Base-by-base conservation (phyloP, 176 grass and related monocot genomes). In the Puya raimondii region DNA sequence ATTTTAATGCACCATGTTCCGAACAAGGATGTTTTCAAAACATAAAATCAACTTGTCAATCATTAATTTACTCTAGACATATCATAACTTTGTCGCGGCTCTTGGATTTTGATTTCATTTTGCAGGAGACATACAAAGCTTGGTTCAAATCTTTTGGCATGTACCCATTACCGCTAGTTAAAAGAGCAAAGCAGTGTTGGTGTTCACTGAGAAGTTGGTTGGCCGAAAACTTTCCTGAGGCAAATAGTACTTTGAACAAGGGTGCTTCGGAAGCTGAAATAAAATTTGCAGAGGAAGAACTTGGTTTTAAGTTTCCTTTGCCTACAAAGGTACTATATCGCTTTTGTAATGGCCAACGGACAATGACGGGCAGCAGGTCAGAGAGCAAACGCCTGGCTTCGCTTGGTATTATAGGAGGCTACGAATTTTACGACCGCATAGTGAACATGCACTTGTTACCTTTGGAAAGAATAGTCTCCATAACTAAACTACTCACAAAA, bases 301-400 rank as follows among this genome's bases (percentile, higher is more conserved):
- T 93, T 72, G 94, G 94, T 65, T 80, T 91, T 49, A 82, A 84
- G 58, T 71, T 93, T 56, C 94, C 94, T 66, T 54, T 90, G 67
- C 80, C 94, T 12, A 99, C 87, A 57, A 99, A 83, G 73, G 23
- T 99, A 47, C 47, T 99, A 51, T 99, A 93, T 83, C 90, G 90
- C 48, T 79, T 93, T 68, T 99, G 94, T 76, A 92, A 99, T 73
- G 94, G 90, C 74, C 94, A 99, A 59, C 71, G 83, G 29, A 88
- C 89, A 50, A 67, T 79, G 50, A 64, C 51, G 52, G 18, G 51
- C 9, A 26, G 75, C 16, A 12, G 9, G 49, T 15, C 21, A 10
- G 64, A 80, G 77, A 80, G 70, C 56, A 22, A 63, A 67, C 25
- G 8, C 49, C 64, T 84, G 59, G 75, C 76, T 47, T 73, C 72